Percentiles rank a stretch among this genome's conserved stretches.
Conservation (phyloP, 2,329 filamentous ascomycete species). For the Ophiocordyceps camponoti-floridani region DNA sequence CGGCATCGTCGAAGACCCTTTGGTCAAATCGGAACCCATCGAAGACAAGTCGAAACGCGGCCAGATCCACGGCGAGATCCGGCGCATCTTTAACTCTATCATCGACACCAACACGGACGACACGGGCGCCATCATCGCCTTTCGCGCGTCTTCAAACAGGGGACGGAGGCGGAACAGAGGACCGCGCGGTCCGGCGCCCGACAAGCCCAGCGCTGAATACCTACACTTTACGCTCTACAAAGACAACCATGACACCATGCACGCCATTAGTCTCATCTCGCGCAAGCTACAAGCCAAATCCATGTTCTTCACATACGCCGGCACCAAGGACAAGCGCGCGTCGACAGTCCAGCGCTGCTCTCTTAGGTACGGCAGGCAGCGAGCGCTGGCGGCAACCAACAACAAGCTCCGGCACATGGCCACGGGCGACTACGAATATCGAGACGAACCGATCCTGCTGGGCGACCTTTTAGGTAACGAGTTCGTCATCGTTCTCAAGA, state of each 20-base stretch:
- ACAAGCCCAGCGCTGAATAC: slow-evolving; percentile 45
- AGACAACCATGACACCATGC: slow-evolving; percentile 95
- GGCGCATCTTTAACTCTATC: slow-evolving; percentile 61
- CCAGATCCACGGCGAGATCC: slow-evolving; percentile 42
- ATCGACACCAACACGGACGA: slow-evolving; percentile 55
- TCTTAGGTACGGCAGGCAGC: slow-evolving; percentile 28
- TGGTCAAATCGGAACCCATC: slow-evolving; percentile 20
- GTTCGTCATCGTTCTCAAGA: slow-evolving; percentile 80
- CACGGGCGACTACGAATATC: slow-evolving; percentile 70
- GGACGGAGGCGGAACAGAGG: slow-evolving; percentile 12
- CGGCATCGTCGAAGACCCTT: slow-evolving; percentile 12
- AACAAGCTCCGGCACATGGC: slow-evolving; percentile 41
- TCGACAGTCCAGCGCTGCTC: slow-evolving; percentile 74
- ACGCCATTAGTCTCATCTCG: slow-evolving; percentile 61
- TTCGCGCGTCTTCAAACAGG: slow-evolving; percentile 34
- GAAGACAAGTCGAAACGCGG: slow-evolving; percentile 27
- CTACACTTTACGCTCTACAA: slow-evolving; percentile 89
- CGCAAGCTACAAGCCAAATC: slow-evolving; percentile 57
- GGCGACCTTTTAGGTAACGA: slow-evolving; percentile 81
- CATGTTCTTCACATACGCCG: slow-evolving; percentile 58
- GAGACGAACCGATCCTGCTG: slow-evolving; percentile 52
- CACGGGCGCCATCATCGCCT: slow-evolving; percentile 44
- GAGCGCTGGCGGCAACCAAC: slow-evolving; percentile 49
- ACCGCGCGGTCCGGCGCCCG: slow-evolving; percentile 9
- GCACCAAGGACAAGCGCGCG: slow-evolving; percentile 79